These are phyloP conservation scores for Lasiodiplodia gonubiensis DNA, from an alignment of 2,329 filamentous ascomycete genomes.

Conservation along the genomic window DNA sequence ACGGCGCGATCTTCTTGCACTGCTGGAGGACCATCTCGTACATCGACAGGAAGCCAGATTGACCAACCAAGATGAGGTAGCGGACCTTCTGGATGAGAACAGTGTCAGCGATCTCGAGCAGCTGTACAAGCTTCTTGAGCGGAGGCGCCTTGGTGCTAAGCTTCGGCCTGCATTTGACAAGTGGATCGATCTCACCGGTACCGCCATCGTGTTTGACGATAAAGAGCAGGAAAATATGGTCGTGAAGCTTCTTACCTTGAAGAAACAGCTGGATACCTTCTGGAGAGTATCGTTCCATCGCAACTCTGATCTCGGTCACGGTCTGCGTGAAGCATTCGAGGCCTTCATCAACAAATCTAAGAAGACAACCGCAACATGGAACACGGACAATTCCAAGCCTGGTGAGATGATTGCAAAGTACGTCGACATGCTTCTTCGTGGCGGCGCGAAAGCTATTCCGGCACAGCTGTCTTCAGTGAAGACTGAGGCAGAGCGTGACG, in stretches of 20 bases:
- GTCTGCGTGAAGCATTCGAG: slow-evolving; percentile 83
- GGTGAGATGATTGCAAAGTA: slow-evolving; percentile 99
- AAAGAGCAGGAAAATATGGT: slow-evolving; percentile 86
- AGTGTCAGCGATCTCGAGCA: slow-evolving; percentile 73
- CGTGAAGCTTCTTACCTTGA: slow-evolving; percentile 77
- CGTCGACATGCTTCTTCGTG: slow-evolving; percentile 85
- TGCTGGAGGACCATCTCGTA: slow-evolving; percentile 76
- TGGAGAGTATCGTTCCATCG: slow-evolving; percentile 77
- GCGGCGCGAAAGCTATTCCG: slow-evolving; percentile 83
- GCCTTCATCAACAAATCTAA: slow-evolving; percentile 89
- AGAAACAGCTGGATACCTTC: slow-evolving; percentile 77
- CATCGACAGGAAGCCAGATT: slow-evolving; percentile 64
- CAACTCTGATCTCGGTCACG: slow-evolving; percentile 77
- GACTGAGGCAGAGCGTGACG: slow-evolving; percentile 64
- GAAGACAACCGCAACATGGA: slow-evolving; percentile 72
- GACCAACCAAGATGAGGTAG: slow-evolving; percentile 69
- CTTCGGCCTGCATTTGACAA: slow-evolving; percentile 75
- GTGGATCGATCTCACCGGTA: slow-evolving; percentile 79
- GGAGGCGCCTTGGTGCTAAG: slow-evolving; percentile 71
- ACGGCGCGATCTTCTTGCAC: slow-evolving; percentile 73
- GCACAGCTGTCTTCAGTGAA: slow-evolving; percentile 67
- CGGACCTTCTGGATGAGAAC: slow-evolving; percentile 73
- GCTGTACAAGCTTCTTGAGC: slow-evolving; percentile 77
- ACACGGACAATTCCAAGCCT: slow-evolving; percentile 87
- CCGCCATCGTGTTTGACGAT: slow-evolving; percentile 78